phyloP scores from a whole-genome alignment of 179 eudicot genomes.

The Actinidia arguta region DNA sequence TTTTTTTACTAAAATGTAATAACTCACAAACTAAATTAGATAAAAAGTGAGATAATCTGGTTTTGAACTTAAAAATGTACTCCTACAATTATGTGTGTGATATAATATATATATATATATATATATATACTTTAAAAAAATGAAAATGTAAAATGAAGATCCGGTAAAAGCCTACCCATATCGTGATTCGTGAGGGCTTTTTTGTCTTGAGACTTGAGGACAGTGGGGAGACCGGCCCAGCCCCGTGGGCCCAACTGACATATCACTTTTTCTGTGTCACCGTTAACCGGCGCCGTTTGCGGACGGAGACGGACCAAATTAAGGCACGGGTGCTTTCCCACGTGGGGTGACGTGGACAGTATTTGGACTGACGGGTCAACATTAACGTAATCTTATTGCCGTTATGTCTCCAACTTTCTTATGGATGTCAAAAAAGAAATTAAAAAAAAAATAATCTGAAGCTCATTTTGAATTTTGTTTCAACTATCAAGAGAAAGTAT shows the following conservation, averaged over 20 bases:
- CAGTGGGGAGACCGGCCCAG: slow-evolving; percentile 18
- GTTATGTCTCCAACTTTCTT: background rate
- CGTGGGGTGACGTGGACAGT: background rate
- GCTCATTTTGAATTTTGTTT: background rate
- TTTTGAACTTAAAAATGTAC: too few relatives aligned
- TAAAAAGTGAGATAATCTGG: too few relatives aligned
- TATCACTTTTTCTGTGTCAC: background rate
- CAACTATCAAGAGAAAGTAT: background rate
- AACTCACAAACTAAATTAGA: too few relatives aligned
- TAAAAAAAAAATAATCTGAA: too few relatives aligned
- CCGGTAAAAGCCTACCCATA: background rate
- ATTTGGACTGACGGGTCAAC: background rate
- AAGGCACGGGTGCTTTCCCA: background rate
- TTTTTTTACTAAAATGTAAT: too few relatives aligned
- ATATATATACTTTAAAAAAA: too few relatives aligned
- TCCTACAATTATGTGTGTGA: too few relatives aligned
- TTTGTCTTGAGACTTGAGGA: slow-evolving; percentile 14
- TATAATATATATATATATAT: too few relatives aligned
- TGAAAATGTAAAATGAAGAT: too few relatives aligned
- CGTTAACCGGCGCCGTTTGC: slow-evolving; percentile 1
- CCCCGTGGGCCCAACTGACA: background rate
- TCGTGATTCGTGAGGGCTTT: too few relatives aligned
- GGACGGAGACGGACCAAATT: background rate
- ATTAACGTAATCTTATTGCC: background rate
- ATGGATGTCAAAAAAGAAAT: too few relatives aligned